Conservation (phyloP, 2,329 filamentous ascomycete genomes). For the Elsinoe arachidis region DNA sequence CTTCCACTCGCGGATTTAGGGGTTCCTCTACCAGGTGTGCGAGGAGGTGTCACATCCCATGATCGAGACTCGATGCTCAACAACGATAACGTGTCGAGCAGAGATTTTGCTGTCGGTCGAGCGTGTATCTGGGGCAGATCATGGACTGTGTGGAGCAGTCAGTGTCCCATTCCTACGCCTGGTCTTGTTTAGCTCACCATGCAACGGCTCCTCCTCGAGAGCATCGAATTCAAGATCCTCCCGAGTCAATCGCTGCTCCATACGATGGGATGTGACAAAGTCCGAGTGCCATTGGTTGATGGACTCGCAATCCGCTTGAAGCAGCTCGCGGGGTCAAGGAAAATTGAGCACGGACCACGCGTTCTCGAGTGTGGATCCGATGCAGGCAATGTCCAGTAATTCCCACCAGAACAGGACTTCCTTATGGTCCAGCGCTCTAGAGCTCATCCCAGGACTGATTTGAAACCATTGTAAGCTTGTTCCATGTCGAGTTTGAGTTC, state of each 20-base stretch:
- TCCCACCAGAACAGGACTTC: no score
- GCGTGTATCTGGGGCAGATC: constrained; percentile 80
- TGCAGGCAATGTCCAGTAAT: no score
- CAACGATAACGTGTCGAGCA: constrained; percentile 57
- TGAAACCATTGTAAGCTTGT: constrained; percentile 89
- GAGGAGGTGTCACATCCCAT: constrained; percentile 48
- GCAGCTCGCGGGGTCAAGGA: background rate
- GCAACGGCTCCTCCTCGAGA: constrained; percentile 24
- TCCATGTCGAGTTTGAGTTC: constrained; percentile 92
- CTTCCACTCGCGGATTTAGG: constrained; percentile 20
- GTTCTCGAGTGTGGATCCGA: background rate
- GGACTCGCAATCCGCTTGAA: background rate
- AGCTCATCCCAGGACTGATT: constrained; percentile 53
- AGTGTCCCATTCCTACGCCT: background rate
- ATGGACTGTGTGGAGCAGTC: constrained; percentile 40
- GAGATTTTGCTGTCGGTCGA: constrained; percentile 55
- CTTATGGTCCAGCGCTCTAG: no score
- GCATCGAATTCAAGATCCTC: constrained; percentile 16
- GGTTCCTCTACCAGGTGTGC: constrained; percentile 17
- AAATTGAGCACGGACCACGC: constrained; percentile 10
- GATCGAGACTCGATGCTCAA: constrained; percentile 59
- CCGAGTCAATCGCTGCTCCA: constrained; percentile 5
- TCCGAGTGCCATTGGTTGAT: background rate
- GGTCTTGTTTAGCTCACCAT: constrained; percentile 41
- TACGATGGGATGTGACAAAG: background rate